Evolutionary conservation across 2,329 filamentous ascomycete genomes (phyloP).

Genomic region (Aspergillus niger): DNA sequence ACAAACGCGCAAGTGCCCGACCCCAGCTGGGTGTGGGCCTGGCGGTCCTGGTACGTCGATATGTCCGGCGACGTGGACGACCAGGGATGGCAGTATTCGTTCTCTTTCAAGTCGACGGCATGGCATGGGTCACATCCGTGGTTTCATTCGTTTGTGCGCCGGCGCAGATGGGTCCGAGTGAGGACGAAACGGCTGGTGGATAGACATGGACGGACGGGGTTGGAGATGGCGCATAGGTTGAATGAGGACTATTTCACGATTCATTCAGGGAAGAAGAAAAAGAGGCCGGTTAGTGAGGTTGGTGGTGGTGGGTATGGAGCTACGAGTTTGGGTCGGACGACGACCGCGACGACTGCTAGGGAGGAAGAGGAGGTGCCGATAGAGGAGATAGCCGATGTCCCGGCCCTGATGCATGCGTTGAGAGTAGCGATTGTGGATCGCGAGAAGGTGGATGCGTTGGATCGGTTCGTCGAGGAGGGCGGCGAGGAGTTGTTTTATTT

Average conservation of each 20-base stretch:
- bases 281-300: slow-evolving; percentile 46
- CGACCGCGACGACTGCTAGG: slow-evolving; percentile 42
- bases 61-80: slow-evolving; percentile 83
- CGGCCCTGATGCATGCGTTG: slow-evolving; percentile 68
- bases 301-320: slow-evolving; percentile 30
- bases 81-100: slow-evolving; percentile 95
- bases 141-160: slow-evolving; percentile 93
- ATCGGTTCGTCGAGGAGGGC: slow-evolving; percentile 77
- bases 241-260: slow-evolving; percentile 81
- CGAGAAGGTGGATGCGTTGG: slow-evolving; percentile 83
- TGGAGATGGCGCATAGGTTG: slow-evolving; percentile 61
- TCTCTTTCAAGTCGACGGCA: slow-evolving; percentile 75
- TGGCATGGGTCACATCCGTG: slow-evolving; percentile 90
- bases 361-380: slow-evolving; percentile 44
- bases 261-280: slow-evolving; percentile 54
- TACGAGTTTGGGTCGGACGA: slow-evolving; percentile 37
- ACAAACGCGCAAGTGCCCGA: slow-evolving; percentile 90
- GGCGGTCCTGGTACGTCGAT: slow-evolving; percentile 71
- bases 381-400: slow-evolving; percentile 65
- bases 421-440: slow-evolving; percentile 77
- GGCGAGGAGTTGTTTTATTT: slow-evolving; percentile 75
- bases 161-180: slow-evolving; percentile 83
- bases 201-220: slow-evolving; percentile 36
- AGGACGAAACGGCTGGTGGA: slow-evolving; percentile 63
- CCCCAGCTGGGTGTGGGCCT: slow-evolving; percentile 90